These are phyloP conservation scores for Potentilla sterilis DNA, from an alignment of 306 rosid genomes.

Conservation along the genomic window DNA sequence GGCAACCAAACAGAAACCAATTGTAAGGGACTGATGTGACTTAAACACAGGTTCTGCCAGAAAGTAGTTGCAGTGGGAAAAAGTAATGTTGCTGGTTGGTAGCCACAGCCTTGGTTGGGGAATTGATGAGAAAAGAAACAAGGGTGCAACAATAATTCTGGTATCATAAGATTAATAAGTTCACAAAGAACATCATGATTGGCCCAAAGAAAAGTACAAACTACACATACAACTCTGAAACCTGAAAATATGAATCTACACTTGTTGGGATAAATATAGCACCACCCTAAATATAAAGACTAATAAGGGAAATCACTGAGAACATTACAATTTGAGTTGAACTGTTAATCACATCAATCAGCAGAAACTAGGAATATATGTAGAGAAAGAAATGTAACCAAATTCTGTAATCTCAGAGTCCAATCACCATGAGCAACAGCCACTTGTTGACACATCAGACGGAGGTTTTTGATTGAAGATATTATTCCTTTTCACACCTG, in stretches of 20 bases:
- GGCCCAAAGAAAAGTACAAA: neutral
- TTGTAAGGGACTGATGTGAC: neutral
- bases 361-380: neutral
- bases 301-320: neutral
- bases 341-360: neutral
- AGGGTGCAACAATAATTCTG: neutral
- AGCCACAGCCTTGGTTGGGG: neutral
- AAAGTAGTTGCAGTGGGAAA: neutral
- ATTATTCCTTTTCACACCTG: constrained; percentile 65
- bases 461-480: constrained; percentile 59
- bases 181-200: neutral
- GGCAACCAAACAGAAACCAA: neutral
- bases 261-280: neutral
- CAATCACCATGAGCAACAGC: constrained; percentile 65
- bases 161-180: too few relatives aligned
- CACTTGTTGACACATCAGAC: constrained; percentile 44
- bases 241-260: neutral
- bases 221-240: neutral
- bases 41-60: neutral
- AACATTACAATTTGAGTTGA: neutral
- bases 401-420: neutral
- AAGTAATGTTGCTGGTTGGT: neutral
- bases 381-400: neutral
- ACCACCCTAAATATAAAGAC: neutral
- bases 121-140: neutral